phyloP scores from a whole-genome alignment of 75 land plant genomes.

The Sequoiadendron giganteum region DNA sequence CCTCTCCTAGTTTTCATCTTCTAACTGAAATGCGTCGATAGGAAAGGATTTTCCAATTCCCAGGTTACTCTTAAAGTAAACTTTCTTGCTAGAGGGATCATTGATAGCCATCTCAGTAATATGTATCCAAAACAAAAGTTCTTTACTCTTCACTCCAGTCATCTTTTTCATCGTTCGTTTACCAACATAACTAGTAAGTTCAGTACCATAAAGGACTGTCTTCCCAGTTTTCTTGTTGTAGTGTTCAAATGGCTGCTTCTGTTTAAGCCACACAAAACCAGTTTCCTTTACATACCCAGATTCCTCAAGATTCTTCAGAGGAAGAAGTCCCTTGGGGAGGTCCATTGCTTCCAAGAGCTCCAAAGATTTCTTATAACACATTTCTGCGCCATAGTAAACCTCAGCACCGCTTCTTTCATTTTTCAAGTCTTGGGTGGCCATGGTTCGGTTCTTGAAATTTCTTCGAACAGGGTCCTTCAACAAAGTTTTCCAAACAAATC shows the following conservation, averaged over 20 bases:
- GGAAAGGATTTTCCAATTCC: constrained; percentile 34
- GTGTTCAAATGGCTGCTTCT: constrained; percentile 29
- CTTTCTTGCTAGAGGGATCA: constrained; percentile 16
- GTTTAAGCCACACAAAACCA: constrained; percentile 54
- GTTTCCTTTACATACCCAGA: constrained; percentile 36
- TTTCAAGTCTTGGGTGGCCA: not conserved
- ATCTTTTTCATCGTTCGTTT: constrained; percentile 25
- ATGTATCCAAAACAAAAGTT: constrained; percentile 42
- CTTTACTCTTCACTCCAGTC: constrained; percentile 51
- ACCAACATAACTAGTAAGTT: constrained; percentile 30
- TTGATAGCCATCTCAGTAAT: constrained; percentile 28
- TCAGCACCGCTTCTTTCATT: constrained; percentile 18
- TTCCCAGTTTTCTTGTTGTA: constrained; percentile 20
- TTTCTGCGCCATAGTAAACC: constrained; percentile 26
- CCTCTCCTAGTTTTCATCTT: constrained; percentile 12
- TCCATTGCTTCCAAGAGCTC: constrained; percentile 35
- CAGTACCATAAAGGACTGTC: constrained; percentile 22
- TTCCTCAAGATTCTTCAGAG: constrained; percentile 42
- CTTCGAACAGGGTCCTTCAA: not conserved
- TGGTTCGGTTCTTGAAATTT: not conserved
- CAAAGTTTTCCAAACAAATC: not conserved
- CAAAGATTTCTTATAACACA: constrained; percentile 30
- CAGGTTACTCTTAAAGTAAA: constrained; percentile 32
- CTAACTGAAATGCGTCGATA: constrained; percentile 22
- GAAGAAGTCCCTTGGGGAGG: constrained; percentile 57